Evolutionary conservation across 1,284 basidiomycete species (phyloP), one percentile per base, ranked within the genome.

Genomic region (Tylopilus orsonianus): DNA sequence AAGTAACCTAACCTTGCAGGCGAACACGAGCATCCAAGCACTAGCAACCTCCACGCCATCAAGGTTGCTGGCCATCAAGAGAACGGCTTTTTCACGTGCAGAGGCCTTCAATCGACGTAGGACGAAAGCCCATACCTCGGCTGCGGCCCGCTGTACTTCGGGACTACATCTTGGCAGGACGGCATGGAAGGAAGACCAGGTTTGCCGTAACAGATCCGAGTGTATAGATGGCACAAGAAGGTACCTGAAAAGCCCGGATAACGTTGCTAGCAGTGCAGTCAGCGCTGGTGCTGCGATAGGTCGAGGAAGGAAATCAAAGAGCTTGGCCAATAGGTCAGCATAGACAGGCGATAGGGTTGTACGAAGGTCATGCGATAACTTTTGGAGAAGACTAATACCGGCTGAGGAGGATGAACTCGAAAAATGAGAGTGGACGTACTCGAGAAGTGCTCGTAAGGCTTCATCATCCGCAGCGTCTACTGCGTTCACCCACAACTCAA

Each of bases 41-140:
- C 72, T 77, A 2, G 81, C 75, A 52, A 82, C 80, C 46, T 83
- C 78, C 16, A 83, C 62, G 3, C 68, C 75, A 7, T 72, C 72
- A 16, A 75, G 56, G 49, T 71, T 65, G 35, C 63, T 61, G 0
- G 73, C 75, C 57, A 90, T 69, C 2, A 84, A 46, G 4, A 59
- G 52, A 3, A 86, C 72, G 0, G 78, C 80, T 35, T 71, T 70
- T 48, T 78, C 78, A 20, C 83, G 71, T 5, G 74, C 70, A 16
- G 71, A 67, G 1, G 69, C 61, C 64, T 86, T 88, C 49, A 89
- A 58, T 51, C 83, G 73, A 46, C 89, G 72, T 39, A 92, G 58
- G 0, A 82, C 74, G 5, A 77, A 76, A 0, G 84, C 87, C 90
- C 87, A 92, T 2, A 88, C 85, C 58, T 92, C 90, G 0, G 87